Evolutionary conservation across 225 moss, liverwort and hornwort genomes (phyloP).

Genomic region (Antitrichia curtipendula): DNA sequence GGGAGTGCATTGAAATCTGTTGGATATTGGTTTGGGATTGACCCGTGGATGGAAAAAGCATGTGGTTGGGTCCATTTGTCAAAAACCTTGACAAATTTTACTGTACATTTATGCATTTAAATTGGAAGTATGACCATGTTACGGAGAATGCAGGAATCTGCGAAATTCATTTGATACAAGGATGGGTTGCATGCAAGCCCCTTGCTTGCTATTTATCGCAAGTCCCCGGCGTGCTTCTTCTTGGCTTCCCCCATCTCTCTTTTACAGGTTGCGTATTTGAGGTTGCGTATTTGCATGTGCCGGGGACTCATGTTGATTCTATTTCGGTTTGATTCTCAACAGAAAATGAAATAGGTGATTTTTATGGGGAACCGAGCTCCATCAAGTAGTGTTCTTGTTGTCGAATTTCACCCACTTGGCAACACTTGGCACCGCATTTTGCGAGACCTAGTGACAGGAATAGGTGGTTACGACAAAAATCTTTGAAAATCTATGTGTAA

Average conservation of each 20-base stretch:
- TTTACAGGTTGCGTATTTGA: background rate
- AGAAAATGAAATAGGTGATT: background rate
- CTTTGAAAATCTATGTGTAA: no score
- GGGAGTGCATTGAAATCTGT: accelerated
- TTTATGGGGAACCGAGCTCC: background rate
- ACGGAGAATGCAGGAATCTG: background rate
- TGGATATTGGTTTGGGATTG: background rate
- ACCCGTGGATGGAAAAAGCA: background rate
- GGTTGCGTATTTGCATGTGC: no score
- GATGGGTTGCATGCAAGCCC: background rate
- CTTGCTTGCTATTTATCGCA: background rate
- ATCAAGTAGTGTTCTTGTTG: background rate
- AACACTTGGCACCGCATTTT: background rate
- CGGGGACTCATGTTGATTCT: background rate
- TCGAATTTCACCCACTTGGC: background rate
- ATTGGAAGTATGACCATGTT: background rate
- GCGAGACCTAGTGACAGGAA: accelerated
- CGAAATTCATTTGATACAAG: background rate
- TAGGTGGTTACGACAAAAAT: no score
- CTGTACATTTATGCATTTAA: background rate
- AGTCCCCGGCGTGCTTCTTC: background rate
- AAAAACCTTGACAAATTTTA: background rate
- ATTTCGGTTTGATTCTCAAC: background rate
- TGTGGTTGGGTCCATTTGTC: background rate
- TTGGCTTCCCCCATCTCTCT: background rate